Conservation (phyloP, 2,329 filamentous ascomycete genomes). For the Sarocladium oryzae region DNA sequence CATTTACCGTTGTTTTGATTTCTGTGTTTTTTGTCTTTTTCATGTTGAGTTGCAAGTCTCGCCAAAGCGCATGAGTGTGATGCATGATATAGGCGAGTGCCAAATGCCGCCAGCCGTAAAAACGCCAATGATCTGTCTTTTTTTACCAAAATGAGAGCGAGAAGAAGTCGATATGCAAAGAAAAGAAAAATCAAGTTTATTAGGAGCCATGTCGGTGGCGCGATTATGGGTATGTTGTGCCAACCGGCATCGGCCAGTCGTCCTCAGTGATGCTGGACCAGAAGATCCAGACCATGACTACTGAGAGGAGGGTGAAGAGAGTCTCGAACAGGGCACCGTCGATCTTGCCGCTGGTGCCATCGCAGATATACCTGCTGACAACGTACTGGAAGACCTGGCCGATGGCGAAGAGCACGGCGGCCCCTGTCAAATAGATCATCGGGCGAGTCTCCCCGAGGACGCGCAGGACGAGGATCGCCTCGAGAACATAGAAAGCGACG, state of each 20-base stretch:
- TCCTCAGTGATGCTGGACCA: slow-evolving; percentile 99
- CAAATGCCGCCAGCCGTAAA: slow-evolving; percentile 8
- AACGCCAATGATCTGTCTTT: slow-evolving; percentile 6
- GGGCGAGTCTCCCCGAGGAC: slow-evolving; percentile 83
- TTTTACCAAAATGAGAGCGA: slow-evolving; percentile 11
- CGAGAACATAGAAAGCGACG: slow-evolving; percentile 79
- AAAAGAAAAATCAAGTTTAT: slow-evolving; percentile 4
- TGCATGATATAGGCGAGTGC: slow-evolving; percentile 3
- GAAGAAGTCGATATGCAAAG: slow-evolving; percentile 6
- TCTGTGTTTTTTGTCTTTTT: background rate
- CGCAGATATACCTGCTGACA: slow-evolving; percentile 84
- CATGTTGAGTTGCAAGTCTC: background rate
- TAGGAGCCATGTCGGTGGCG: background rate
- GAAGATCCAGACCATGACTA: slow-evolving; percentile 84
- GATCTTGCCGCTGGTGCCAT: slow-evolving; percentile 75
- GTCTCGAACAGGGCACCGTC: slow-evolving; percentile 92
- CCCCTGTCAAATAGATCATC: slow-evolving; percentile 78
- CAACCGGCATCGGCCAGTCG: slow-evolving; percentile 71
- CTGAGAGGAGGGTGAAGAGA: slow-evolving; percentile 79
- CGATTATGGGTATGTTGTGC: slow-evolving; percentile 31
- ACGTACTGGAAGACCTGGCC: slow-evolving; percentile 97
- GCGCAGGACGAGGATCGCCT: slow-evolving; percentile 74
- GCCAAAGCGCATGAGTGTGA: background rate
- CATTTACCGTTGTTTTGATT: background rate
- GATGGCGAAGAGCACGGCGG: slow-evolving; percentile 76